Conservation (phyloP, 140 eudicot species). For the Bidens hawaiensis region DNA sequence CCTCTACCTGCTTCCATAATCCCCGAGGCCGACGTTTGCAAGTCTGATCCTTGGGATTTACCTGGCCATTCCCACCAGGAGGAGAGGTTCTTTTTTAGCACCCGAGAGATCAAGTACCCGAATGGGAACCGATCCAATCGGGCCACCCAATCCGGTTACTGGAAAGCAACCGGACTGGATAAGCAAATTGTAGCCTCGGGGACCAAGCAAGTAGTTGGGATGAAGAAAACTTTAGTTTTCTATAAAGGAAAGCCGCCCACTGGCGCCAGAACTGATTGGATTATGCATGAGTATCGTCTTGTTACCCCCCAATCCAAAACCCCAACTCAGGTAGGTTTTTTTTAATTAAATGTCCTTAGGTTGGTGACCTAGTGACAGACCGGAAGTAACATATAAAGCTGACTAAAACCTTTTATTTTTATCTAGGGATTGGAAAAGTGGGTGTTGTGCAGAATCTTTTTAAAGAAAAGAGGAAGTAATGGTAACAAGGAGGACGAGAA, state of each 20-base stretch:
- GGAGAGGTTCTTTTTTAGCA: slow-evolving; percentile 75
- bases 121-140: slow-evolving; percentile 83
- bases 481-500: neutral
- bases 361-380: too few species aligned
- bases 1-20: slow-evolving; percentile 87
- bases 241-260: slow-evolving; percentile 60
- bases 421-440: slow-evolving; percentile 60
- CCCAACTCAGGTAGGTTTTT: neutral
- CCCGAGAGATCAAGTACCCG: slow-evolving; percentile 72
- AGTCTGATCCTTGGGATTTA: slow-evolving; percentile 79
- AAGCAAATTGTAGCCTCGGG: slow-evolving; percentile 53
- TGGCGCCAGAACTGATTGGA: slow-evolving; percentile 51
- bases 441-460: slow-evolving; percentile 81
- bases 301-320: neutral
- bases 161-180: slow-evolving; percentile 91
- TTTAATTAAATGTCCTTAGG: too few species aligned
- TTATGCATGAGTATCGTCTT: slow-evolving; percentile 60
- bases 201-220: slow-evolving; percentile 39
- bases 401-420: too few species aligned
- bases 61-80: slow-evolving; percentile 59
- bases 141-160: slow-evolving; percentile 79
- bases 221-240: slow-evolving; percentile 62
- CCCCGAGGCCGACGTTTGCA: slow-evolving; percentile 76
- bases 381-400: too few species aligned
- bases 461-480: slow-evolving; percentile 52